Evolutionary conservation across 257 asterid genomes (phyloP).

Genomic region (Rauvolfia tetraphylla): DNA sequence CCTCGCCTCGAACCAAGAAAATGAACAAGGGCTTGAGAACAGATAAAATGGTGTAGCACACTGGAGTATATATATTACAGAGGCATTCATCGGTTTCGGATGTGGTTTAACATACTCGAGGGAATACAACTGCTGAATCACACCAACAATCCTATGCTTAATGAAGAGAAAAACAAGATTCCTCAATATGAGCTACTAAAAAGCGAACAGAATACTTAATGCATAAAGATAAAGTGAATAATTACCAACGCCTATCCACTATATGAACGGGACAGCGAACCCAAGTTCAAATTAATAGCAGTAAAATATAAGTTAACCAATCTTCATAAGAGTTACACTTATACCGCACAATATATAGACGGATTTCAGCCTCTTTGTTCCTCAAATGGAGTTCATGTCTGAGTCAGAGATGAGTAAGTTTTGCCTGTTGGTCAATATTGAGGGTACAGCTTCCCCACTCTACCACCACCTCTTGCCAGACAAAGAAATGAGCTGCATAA

Average conservation of each 20-base stretch:
- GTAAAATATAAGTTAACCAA: not conserved
- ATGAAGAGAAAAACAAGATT: not conserved
- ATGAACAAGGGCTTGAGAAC: not conserved
- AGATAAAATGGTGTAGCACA: not conserved
- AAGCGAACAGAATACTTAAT: not conserved
- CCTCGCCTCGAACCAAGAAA: not conserved
- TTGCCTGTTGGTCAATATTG: not conserved
- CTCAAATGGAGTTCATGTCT: not conserved
- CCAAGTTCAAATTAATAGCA: not conserved
- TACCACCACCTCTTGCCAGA: slow-evolving; percentile 27
- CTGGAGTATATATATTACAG: not conserved
- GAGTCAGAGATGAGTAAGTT: not conserved
- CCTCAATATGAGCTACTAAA: not conserved
- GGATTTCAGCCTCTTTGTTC: not conserved
- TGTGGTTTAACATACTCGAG: not conserved
- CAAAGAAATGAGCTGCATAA: slow-evolving; percentile 40
- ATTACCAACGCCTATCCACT: not conserved
- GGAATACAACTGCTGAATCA: not conserved
- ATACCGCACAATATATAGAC: not conserved
- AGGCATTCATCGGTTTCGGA: not conserved
- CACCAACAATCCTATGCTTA: not conserved
- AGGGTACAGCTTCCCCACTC: not conserved
- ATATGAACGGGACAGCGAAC: not conserved
- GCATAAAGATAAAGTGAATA: not conserved
- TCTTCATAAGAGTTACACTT: not conserved